These are phyloP conservation scores for Suillus placidus DNA, from an alignment of 768 basidiomycete genomes.

Conservation along the genomic window DNA sequence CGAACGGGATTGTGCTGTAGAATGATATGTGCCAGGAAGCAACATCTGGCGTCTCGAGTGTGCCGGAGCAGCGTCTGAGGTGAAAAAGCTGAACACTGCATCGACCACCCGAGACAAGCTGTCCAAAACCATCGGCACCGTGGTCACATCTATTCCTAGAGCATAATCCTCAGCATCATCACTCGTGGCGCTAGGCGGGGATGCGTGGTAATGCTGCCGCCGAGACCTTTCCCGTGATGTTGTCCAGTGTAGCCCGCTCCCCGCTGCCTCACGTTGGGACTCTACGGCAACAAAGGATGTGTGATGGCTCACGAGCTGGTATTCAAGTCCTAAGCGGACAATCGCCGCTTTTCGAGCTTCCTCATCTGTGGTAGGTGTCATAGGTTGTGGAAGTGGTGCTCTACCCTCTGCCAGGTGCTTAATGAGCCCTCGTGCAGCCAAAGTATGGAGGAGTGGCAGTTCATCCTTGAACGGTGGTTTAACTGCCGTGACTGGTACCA, in stretches of 20 bases:
- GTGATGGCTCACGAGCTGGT: slow-evolving; percentile 52
- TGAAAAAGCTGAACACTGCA: slow-evolving; percentile 18
- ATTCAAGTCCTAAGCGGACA: slow-evolving; percentile 50
- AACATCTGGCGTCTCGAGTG: neutral
- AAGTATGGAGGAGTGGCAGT: slow-evolving; percentile 49
- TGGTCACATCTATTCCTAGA: neutral
- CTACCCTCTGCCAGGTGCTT: slow-evolving; percentile 47
- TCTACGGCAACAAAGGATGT: slow-evolving; percentile 63
- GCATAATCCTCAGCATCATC: neutral
- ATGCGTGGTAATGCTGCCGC: neutral
- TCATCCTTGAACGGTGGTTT: slow-evolving; percentile 25
- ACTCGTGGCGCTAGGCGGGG: neutral
- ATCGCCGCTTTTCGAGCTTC: slow-evolving; percentile 48
- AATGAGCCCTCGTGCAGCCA: slow-evolving; percentile 57
- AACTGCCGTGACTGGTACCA: slow-evolving; percentile 26
- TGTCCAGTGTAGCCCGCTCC: slow-evolving; percentile 3
- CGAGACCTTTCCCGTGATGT: slow-evolving; percentile 18
- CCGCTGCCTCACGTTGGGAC: slow-evolving; percentile 27
- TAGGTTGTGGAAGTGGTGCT: slow-evolving; percentile 32
- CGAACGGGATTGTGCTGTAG: slow-evolving; percentile 24
- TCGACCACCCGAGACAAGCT: slow-evolving; percentile 18
- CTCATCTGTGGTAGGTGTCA: slow-evolving; percentile 28
- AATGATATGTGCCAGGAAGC: slow-evolving; percentile 25
- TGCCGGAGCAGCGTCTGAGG: neutral
- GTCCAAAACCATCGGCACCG: slow-evolving; percentile 21